Evolutionary conservation across 495 filamentous ascomycete genomes (phyloP).

Genomic region (Hypoxylon cercidicola): DNA sequence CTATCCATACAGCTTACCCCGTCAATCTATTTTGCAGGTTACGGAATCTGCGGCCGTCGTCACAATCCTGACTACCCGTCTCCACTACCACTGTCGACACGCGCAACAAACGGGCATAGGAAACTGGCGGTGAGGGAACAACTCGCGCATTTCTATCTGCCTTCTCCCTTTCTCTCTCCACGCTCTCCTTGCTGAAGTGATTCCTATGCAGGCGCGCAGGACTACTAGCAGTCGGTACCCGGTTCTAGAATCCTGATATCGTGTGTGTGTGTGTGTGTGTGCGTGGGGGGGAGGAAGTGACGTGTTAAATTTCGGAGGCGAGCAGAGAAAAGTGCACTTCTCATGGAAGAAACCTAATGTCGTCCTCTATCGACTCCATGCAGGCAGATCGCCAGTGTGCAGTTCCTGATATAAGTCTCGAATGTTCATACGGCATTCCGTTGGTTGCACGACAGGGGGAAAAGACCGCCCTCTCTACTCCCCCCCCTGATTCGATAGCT

Average conservation of each 20-base stretch:
- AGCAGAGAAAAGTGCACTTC: not conserved
- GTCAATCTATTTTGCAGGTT: constrained; percentile 39
- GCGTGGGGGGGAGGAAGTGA: constrained; percentile 13
- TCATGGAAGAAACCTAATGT: not conserved
- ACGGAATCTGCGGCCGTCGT: constrained; percentile 39
- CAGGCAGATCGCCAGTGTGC: not conserved
- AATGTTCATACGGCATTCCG: constrained; percentile 2
- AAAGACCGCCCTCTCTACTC: too few relatives aligned
- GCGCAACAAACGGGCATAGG: constrained; percentile 34
- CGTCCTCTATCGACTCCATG: not conserved
- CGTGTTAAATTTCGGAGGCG: not conserved
- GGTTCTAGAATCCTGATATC: constrained; percentile 19
- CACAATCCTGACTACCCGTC: constrained; percentile 34
- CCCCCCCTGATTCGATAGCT: constrained; percentile 29
- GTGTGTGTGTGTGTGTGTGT: too few relatives aligned
- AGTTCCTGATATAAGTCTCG: not conserved
- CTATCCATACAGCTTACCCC: constrained; percentile 31
- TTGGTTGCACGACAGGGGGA: constrained; percentile 5
- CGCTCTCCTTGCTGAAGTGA: constrained; percentile 10
- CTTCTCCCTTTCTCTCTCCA: constrained; percentile 4
- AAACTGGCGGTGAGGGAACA: constrained; percentile 39
- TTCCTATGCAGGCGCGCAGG: constrained; percentile 9
- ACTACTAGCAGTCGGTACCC: constrained; percentile 16
- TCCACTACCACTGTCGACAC: constrained; percentile 37
- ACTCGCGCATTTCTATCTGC: not conserved